phyloP scores from a whole-genome alignment of 2,329 filamentous ascomycete genomes.

The Myrmaecium sp. region DNA sequence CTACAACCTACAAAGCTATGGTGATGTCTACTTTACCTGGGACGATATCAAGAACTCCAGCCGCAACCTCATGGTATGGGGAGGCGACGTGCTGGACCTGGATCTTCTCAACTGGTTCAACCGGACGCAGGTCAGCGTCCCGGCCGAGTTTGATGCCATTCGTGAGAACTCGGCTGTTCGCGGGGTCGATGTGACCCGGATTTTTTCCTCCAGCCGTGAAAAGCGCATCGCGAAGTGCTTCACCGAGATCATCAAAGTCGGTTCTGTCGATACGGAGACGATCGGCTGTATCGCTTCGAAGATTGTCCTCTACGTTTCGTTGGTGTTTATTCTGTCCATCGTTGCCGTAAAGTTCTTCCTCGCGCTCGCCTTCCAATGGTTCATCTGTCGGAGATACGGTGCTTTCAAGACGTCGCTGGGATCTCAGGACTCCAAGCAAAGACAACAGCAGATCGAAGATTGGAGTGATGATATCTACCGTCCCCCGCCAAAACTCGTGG shows the following conservation, averaged over 20 bases:
- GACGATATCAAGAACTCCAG: constrained; percentile 77
- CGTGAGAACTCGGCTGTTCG: constrained; percentile 53
- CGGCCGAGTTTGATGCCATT: constrained; percentile 63
- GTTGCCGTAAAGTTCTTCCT: constrained; percentile 76
- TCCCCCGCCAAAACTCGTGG: constrained; percentile 65
- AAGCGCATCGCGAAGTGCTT: constrained; percentile 77
- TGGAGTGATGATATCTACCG: constrained; percentile 97
- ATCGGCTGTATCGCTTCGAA: constrained; percentile 95
- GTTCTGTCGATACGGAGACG: constrained; percentile 86
- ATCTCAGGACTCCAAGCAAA: constrained; percentile 58
- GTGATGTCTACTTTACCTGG: constrained; percentile 94
- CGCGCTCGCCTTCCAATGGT: constrained; percentile 90
- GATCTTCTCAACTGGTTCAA: constrained; percentile 87
- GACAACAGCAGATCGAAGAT: constrained; percentile 87
- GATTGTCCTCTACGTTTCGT: constrained; percentile 85
- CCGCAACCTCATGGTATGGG: constrained; percentile 87
- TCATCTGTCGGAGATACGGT: constrained; percentile 72
- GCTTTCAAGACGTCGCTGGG: constrained; percentile 70
- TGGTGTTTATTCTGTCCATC: constrained; percentile 81
- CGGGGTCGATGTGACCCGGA: constrained; percentile 76
- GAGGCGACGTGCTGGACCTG: constrained; percentile 80
- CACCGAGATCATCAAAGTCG: constrained; percentile 87
- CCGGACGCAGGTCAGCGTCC: constrained; percentile 56
- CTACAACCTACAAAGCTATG: constrained; percentile 52
- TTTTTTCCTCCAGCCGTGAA: constrained; percentile 62